Percentiles rank a stretch among this genome's conserved stretches.
phyloP scores from a whole-genome alignment of 352 stramenopile genomes.

The Globisporangium emineosum region DNA sequence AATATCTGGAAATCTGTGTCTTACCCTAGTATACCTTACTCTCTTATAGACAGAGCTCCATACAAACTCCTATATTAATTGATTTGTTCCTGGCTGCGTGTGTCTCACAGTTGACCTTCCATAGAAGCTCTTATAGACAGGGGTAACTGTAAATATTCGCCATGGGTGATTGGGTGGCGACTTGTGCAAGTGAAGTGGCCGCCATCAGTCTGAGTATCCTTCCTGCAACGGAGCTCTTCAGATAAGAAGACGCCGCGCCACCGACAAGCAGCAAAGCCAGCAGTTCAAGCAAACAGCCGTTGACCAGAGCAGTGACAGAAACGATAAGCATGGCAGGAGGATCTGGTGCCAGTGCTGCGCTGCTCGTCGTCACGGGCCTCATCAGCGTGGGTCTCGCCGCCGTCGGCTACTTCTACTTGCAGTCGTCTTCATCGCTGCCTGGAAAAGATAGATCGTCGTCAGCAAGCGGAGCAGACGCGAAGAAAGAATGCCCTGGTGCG shows the following conservation, averaged over 20 bases:
- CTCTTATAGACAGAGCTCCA: no score
- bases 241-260: background rate
- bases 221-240: background rate
- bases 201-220: background rate
- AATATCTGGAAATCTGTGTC: no score
- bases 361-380: conserved; percentile 60
- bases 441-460: background rate
- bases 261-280: background rate
- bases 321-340: conserved; percentile 25
- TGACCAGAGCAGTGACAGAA: background rate
- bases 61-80: no score
- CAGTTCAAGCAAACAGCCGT: background rate
- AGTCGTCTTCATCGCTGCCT: conserved; percentile 15
- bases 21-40: no score
- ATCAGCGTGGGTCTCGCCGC: conserved; percentile 53
- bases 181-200: no score
- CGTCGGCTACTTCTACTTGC: conserved; percentile 59
- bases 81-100: no score
- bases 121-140: no score
- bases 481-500: conserved; percentile 25
- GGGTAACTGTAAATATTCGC: no score
- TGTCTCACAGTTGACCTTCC: no score
- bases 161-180: no score
- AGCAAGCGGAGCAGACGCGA: conserved; percentile 17
- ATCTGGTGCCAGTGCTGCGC: conserved; percentile 31